Conservation (phyloP, 192 early-diverging fungal species). For the Podila horticola region DNA sequence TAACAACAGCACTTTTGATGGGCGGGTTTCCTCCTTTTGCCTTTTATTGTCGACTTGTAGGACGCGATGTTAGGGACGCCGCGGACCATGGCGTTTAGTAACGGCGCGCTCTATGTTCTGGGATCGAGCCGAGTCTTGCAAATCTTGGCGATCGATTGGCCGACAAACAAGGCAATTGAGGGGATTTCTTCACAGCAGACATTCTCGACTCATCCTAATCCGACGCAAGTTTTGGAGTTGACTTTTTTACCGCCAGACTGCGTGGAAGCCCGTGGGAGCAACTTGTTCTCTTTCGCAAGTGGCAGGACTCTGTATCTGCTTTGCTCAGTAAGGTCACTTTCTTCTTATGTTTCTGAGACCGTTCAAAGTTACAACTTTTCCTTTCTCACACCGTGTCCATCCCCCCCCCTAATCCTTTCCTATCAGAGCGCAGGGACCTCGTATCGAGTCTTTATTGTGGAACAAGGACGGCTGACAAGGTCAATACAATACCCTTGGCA, state of each 20-base stretch:
- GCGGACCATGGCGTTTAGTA: background rate
- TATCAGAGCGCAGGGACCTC: no score
- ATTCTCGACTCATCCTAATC: background rate
- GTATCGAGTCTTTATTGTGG: no score
- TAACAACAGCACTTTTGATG: background rate
- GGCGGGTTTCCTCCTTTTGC: background rate
- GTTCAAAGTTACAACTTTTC: background rate
- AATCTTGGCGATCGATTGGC: background rate
- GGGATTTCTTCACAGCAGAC: background rate
- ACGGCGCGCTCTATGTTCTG: background rate
- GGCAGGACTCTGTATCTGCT: background rate
- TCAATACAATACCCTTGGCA: no score
- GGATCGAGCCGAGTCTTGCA: background rate
- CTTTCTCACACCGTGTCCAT: background rate
- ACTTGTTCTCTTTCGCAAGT: background rate
- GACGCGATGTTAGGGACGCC: background rate
- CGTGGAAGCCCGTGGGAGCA: background rate
- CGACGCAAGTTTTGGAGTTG: background rate
- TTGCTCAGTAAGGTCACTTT: background rate
- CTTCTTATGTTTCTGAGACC: background rate
- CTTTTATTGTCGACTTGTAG: background rate
- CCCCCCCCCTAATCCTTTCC: background rate
- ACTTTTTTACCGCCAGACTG: background rate
- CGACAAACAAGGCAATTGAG: background rate
- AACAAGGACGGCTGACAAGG: no score